Conservation (phyloP, 2,329 filamentous ascomycete species). For the Ascochyta viciae-villosae region DNA sequence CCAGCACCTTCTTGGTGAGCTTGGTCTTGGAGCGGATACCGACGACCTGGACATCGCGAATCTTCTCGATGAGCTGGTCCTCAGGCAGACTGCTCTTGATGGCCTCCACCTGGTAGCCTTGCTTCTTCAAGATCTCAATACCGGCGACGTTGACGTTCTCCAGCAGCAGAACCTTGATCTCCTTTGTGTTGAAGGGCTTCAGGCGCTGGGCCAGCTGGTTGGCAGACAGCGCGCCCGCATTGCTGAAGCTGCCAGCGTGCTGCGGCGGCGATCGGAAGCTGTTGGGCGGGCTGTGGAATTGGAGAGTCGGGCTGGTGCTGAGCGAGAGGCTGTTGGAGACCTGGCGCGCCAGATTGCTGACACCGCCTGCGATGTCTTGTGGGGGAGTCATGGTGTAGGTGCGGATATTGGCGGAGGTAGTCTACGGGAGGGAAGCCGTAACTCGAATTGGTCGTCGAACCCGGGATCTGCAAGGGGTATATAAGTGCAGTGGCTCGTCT, state of each 20-base stretch:
- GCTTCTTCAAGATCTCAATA: constrained; percentile 77
- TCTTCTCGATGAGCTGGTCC: constrained; percentile 95
- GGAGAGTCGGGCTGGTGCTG: constrained; percentile 76
- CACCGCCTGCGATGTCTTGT: constrained; percentile 45
- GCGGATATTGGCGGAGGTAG: constrained; percentile 28
- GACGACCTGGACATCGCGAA: constrained; percentile 96
- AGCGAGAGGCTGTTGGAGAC: constrained; percentile 69
- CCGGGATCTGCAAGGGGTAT: constrained; percentile 16
- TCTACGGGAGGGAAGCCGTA: constrained; percentile 11
- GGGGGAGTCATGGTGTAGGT: constrained; percentile 44
- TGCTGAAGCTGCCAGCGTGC: constrained; percentile 36
- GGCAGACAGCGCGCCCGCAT: constrained; percentile 35
- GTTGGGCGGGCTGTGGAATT: constrained; percentile 75
- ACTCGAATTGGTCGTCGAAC: constrained; percentile 28
- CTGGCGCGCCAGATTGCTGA: constrained; percentile 51
- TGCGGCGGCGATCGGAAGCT: constrained; percentile 56
- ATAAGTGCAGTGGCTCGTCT: constrained; percentile 6
- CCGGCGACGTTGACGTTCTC: constrained; percentile 97
- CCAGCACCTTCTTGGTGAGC: constrained; percentile 82
- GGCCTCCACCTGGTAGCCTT: constrained; percentile 96
- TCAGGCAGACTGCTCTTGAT: constrained; percentile 90
- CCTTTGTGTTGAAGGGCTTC: constrained; percentile 93
- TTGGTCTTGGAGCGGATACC: constrained; percentile 98
- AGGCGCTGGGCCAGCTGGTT: constrained; percentile 70
- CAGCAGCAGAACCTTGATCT: constrained; percentile 93